Evolutionary conservation across 1,284 basidiomycete species (phyloP), one percentile per base, ranked within the genome.

Genomic region (Anthracocystis walkeri): DNA sequence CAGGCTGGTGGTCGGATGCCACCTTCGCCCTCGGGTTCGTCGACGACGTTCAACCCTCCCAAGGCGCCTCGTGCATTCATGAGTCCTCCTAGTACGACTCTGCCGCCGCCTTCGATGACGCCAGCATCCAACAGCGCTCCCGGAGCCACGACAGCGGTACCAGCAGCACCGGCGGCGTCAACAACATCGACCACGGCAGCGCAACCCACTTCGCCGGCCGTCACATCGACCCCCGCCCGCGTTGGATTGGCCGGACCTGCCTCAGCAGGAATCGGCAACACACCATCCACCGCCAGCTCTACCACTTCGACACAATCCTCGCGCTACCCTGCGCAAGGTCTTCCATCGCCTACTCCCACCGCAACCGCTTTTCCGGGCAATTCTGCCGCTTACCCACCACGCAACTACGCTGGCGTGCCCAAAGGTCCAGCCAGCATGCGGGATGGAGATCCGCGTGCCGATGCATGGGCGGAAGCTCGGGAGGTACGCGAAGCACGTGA

Each of bases 391-490:
- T 64, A 61, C 27, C 38, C 50, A 14, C 62, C 70, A 0, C 61
- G 67, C 42, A 64, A 74, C 40, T 78, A 65, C 60, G 76, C 74
- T 21, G 76, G 73, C 4, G 66, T 79, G 20, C 78, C 78, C 33
- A 78, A 75, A 23, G 78, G 75, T 5, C 78, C 78, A 3, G 75
- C 78, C 20, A 74, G 75, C 25, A 79, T 80, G 78, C 62, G 73
- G 11, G 76, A 74, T 14, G 33, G 41, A 0, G 72, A 75, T 33
- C 63, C 72, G 16, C 62, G 71, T 25, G 68, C 63, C 2, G 68
- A 71, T 12, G 68, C 68, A 0, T 52, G 69, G 65, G 72, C 59
- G 11, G 64, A 58, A 20, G 75, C 62, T 18, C 48, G 71, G 11
- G 73, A 61, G 53, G 67, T 40, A 20, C 58, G 73, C 25, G 71